Base-by-base conservation (phyloP, 441 rosid genomes). In the Theobroma grandiflorum region DNA sequence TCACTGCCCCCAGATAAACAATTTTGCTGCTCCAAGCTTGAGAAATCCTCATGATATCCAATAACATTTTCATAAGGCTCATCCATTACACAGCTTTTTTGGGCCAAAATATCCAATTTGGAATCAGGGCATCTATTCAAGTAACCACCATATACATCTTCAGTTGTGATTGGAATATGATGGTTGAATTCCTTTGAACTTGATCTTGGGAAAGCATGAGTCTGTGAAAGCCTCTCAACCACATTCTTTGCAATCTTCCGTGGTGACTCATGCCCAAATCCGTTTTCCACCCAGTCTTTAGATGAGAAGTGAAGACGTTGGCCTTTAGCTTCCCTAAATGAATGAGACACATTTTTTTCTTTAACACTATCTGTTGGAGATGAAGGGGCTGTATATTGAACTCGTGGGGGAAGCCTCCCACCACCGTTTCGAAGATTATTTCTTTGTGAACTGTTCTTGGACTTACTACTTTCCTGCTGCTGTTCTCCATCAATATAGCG, bases 401-500 rank as follows among this genome's bases (percentile, higher is more conserved):
- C 87, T 57, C 91, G 85, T n/a, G 98, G 97, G 14, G 98, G 97
- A 82, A 86, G 96, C 85, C 85, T 87, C 84, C 90, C 85, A 66
- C 81, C 77, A 68, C 76, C 79, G 73, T 85, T 87, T 77, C 89
- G 92, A 50, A 79, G 73, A 82, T 82, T 65, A 79, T 82, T 84
- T 86, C 86, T 89, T 72, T 52, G 87, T 38, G 88, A 82, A 79
- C 72, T 78, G 72, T 85, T 90, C 83, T 81, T 88, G 61, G 85
- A 84, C 87, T 85, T 86, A 79, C 85, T 90, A 64, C 82, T 90
- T 81, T 88, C 96, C 65, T 82, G 84, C 79, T 89, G 89, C 85
- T 95, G 95, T 86, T 97, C 99, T 67, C 97, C 99, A 87, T 93
- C 99, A 66, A 97, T 97, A 85, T 90, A 97, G 61, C 95, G 94